These are phyloP conservation scores for Phoenix roebelenii DNA, from an alignment of 176 grass and related monocot species.

Conservation along the genomic window DNA sequence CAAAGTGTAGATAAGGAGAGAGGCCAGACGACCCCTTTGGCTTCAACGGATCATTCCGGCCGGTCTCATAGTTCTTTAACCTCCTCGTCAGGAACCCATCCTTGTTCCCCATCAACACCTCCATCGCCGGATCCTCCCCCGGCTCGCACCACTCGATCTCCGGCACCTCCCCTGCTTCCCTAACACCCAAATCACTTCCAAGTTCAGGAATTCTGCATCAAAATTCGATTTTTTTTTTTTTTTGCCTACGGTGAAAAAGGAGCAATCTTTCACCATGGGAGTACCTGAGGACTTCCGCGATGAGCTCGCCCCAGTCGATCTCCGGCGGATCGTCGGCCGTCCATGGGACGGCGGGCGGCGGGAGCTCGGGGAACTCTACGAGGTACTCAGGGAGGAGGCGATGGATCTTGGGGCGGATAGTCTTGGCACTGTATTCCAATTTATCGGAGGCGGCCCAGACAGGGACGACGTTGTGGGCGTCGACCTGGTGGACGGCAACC, in stretches of 20 bases:
- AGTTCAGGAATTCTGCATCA: background rate
- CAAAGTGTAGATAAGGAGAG: constrained; percentile 91
- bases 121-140: constrained; percentile 53
- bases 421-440: constrained; percentile 72
- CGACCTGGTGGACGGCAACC: constrained; percentile 63
- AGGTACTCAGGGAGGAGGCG: constrained; percentile 60
- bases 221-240: background rate
- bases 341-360: constrained; percentile 25
- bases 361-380: constrained; percentile 55
- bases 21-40: constrained; percentile 51
- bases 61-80: constrained; percentile 58
- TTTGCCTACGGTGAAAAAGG: too few relatives aligned
- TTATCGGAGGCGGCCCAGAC: constrained; percentile 64
- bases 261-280: too few relatives aligned
- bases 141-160: constrained; percentile 84
- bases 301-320: constrained; percentile 50
- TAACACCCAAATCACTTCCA: constrained; percentile 2
- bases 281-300: constrained; percentile 49
- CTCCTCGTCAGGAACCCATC: constrained; percentile 73
- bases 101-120: constrained; percentile 48
- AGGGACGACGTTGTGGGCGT: constrained; percentile 83
- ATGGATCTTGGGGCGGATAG: constrained; percentile 57
- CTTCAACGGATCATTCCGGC: constrained; percentile 75
- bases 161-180: constrained; percentile 63
- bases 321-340: constrained; percentile 29